These are phyloP conservation scores for Tetrahymena thermophila DNA, from an alignment of 73 alveolate genomes.

Conservation along the genomic window DNA sequence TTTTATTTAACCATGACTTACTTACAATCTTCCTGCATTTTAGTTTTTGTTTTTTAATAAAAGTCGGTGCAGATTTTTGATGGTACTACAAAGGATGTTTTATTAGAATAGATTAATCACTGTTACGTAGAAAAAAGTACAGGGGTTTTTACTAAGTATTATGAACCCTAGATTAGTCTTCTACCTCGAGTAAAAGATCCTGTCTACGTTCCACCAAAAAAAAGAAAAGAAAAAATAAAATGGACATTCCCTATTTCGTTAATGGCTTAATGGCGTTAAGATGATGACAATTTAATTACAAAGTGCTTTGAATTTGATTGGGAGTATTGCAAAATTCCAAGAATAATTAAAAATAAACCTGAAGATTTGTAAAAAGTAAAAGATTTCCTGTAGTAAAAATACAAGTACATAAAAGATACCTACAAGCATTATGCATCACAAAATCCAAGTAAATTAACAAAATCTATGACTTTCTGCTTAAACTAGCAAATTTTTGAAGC, in stretches of 20 bases:
- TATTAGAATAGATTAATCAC: background rate
- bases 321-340: conserved; percentile 34
- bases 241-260: conserved; percentile 42
- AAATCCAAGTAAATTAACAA: conserved; percentile 17
- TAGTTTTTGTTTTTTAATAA: background rate
- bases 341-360: conserved; percentile 40
- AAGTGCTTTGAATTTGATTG: conserved; percentile 55
- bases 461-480: background rate
- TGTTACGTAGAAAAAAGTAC: background rate
- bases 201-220: conserved; percentile 22
- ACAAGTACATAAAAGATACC: conserved; percentile 37
- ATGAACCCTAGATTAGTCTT: conserved; percentile 16
- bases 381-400: conserved; percentile 24
- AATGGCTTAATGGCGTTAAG: conserved; percentile 33
- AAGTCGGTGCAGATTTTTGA: background rate
- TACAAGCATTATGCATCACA: conserved; percentile 46
- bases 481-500: background rate
- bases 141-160: background rate
- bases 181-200: conserved; percentile 39
- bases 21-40: background rate
- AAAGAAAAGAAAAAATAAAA: conserved; percentile 25
- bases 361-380: conserved; percentile 39
- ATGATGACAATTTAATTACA: conserved; percentile 29
- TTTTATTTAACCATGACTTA: background rate
- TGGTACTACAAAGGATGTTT: background rate